phyloP scores from a whole-genome alignment of 139 green algal genomes.

The Deuterostichococcus epilithicus region DNA sequence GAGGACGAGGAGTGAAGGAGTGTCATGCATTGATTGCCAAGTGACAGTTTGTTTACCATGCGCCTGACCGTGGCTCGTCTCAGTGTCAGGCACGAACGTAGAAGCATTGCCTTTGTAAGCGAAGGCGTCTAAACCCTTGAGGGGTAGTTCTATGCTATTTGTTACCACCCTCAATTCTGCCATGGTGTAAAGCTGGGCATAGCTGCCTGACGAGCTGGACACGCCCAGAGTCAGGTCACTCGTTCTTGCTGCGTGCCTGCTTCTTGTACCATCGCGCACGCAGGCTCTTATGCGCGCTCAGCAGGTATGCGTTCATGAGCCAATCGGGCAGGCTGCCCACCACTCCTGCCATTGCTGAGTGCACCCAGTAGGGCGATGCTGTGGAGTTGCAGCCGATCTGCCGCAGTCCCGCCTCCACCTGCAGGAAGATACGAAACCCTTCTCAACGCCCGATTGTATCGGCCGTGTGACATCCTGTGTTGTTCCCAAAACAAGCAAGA shows the following conservation, averaged over 20 bases:
- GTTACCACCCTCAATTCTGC: background rate
- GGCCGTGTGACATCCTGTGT: too few relatives aligned
- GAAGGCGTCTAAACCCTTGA: background rate
- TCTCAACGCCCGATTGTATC: too few relatives aligned
- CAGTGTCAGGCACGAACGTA: background rate
- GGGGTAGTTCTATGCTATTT: background rate
- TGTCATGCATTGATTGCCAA: background rate
- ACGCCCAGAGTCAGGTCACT: background rate
- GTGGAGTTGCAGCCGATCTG: constrained; percentile 54
- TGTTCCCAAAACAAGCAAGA: too few relatives aligned
- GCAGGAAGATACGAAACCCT: background rate
- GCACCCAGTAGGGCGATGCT: constrained; percentile 60
- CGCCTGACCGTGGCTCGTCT: background rate
- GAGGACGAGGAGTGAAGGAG: background rate
- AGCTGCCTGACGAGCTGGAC: background rate
- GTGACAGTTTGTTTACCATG: background rate
- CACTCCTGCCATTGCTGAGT: constrained; percentile 44
- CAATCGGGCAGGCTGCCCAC: constrained; percentile 27
- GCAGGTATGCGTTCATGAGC: constrained; percentile 44
- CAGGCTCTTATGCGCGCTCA: constrained; percentile 41
- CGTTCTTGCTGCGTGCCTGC: constrained; percentile 13
- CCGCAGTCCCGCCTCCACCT: constrained; percentile 14
- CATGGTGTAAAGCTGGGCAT: background rate
- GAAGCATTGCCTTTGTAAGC: background rate
- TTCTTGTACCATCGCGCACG: constrained; percentile 30